These are phyloP conservation scores for Aureobasidium pullulans DNA, from an alignment of 2,329 filamentous ascomycete genomes.

Conservation along the genomic window DNA sequence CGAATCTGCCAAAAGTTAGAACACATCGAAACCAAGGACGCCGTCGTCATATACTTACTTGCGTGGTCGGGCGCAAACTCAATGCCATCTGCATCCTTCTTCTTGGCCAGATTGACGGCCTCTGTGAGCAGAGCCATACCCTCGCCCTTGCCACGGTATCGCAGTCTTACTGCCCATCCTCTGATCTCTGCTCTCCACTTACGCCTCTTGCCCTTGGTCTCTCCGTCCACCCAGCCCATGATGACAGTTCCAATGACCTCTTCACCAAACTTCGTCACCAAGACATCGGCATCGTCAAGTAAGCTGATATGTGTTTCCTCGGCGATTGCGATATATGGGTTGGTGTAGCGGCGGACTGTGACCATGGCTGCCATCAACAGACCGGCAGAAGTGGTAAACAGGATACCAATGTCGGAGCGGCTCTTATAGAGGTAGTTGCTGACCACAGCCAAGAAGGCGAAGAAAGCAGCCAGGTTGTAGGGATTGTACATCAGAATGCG, in stretches of 20 bases:
- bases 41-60: conserved; percentile 44
- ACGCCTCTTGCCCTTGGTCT: conserved; percentile 38
- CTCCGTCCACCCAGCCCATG: conserved; percentile 53
- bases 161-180: conserved; percentile 70
- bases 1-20: conserved; percentile 30
- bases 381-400: conserved; percentile 52
- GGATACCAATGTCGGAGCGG: conserved; percentile 45
- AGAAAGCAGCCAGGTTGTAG: conserved; percentile 35
- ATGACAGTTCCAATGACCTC: conserved; percentile 66
- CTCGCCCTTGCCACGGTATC: conserved; percentile 64
- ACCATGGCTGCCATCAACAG: conserved; percentile 58
- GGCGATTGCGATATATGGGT: conserved; percentile 56
- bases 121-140: conserved; percentile 66
- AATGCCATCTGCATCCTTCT: conserved; percentile 61
- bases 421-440: conserved; percentile 32
- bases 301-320: conserved; percentile 56
- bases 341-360: conserved; percentile 52
- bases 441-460: conserved; percentile 32
- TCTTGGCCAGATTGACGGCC: conserved; percentile 60
- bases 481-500: conserved; percentile 57
- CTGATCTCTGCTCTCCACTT: conserved; percentile 63
- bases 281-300: conserved; percentile 42
- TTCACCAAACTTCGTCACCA: conserved; percentile 61
- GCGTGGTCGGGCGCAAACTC: conserved; percentile 73
- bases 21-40: not conserved